Evolutionary conservation across 139 green algal genomes (phyloP).

Genomic region (Chlorella sp.): DNA sequence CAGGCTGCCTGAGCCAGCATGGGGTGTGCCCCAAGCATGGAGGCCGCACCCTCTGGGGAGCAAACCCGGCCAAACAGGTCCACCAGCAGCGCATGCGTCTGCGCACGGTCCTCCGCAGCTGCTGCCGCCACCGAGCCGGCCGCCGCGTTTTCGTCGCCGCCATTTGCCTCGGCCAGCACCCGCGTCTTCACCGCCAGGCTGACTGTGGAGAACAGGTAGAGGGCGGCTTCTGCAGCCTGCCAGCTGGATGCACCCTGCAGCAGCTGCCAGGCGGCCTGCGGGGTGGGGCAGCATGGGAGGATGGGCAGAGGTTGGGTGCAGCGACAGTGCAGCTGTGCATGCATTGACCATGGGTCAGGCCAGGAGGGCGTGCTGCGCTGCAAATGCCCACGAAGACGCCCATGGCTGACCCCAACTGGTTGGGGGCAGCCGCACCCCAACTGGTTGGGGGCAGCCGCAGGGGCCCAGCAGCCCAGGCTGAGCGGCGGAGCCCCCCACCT

Average conservation of each 20-base stretch:
- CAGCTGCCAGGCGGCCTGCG: constrained; percentile 17
- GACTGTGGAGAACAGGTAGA: constrained; percentile 59
- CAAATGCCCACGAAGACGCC: no score
- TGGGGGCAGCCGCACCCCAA: no score
- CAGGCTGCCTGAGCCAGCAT: constrained; percentile 44
- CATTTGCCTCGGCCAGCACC: background rate
- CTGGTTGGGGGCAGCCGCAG: no score
- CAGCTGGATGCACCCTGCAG: constrained; percentile 51
- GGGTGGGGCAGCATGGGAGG: no score
- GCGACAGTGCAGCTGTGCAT: no score
- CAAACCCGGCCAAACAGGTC: constrained; percentile 58
- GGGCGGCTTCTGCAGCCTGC: constrained; percentile 64
- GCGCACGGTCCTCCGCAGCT: constrained; percentile 9
- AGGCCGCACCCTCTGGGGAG: background rate
- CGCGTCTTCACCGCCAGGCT: constrained; percentile 24
- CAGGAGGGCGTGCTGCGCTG: no score
- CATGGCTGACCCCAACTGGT: no score
- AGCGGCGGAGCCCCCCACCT: no score
- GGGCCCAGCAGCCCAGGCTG: no score
- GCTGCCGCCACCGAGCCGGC: background rate
- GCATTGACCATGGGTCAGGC: no score
- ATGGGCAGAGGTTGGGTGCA: no score
- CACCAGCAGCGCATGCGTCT: constrained; percentile 39
- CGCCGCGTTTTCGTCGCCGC: constrained; percentile 10
- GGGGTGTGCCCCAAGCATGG: constrained; percentile 30